phyloP scores from a whole-genome alignment of 1,139 yeast genomes.

The Nakaseomyces delphensis region DNA sequence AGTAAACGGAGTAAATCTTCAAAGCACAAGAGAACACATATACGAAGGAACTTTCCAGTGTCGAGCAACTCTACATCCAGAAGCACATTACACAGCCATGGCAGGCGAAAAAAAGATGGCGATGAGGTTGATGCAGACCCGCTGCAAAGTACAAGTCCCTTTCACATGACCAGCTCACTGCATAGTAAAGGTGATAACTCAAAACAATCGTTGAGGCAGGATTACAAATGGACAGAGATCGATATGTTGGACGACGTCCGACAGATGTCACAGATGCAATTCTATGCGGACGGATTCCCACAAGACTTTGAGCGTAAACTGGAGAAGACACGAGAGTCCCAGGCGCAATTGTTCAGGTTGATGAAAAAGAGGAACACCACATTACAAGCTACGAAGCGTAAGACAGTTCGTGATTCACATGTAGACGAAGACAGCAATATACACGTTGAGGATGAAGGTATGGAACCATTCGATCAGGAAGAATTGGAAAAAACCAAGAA shows the following conservation, averaged over 20 bases:
- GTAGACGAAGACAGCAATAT: neutral
- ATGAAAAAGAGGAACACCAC: slow-evolving; percentile 36
- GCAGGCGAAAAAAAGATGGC: neutral
- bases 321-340: slow-evolving; percentile 48
- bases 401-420: slow-evolving; percentile 8
- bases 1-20: neutral
- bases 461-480: slow-evolving; percentile 5
- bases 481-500: slow-evolving; percentile 3
- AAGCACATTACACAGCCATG: neutral
- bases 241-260: slow-evolving; percentile 79
- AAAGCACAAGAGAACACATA: neutral
- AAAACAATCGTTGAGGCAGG: neutral
- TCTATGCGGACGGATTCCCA: slow-evolving; percentile 47
- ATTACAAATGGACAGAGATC: slow-evolving; percentile 62
- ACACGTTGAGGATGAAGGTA: slow-evolving; percentile 6
- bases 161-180: neutral
- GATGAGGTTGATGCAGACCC: neutral
- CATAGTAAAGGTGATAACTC: neutral
- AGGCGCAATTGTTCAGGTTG: slow-evolving; percentile 49
- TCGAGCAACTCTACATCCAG: neutral
- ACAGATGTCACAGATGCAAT: slow-evolving; percentile 49
- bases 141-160: neutral
- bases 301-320: slow-evolving; percentile 50
- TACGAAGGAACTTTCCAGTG: neutral
- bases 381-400: slow-evolving; percentile 12